Evolutionary conservation across 2,329 filamentous ascomycete species (phyloP).

Genomic region (Rasamsonia emersonii): DNA sequence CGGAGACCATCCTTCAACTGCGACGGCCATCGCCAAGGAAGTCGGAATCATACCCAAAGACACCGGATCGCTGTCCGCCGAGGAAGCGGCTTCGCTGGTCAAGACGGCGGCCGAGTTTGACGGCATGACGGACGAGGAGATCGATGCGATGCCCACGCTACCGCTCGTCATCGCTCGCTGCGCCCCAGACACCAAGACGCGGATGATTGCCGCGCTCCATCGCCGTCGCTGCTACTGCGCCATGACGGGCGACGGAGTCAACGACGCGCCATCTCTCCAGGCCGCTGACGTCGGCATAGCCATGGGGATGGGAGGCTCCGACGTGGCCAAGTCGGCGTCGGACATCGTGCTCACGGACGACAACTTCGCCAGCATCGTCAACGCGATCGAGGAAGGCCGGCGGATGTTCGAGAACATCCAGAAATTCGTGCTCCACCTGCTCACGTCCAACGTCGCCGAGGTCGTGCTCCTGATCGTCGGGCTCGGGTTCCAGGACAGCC

Average conservation of each 20-base stretch:
- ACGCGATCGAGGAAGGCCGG: slow-evolving; percentile 72
- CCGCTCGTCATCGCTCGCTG: slow-evolving; percentile 78
- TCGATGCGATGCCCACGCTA: slow-evolving; percentile 61
- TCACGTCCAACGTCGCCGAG: slow-evolving; percentile 75
- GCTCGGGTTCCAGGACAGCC: slow-evolving; percentile 66
- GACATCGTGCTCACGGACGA: slow-evolving; percentile 59
- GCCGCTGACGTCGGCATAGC: slow-evolving; percentile 78
- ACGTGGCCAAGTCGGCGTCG: slow-evolving; percentile 74
- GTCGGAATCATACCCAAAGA: slow-evolving; percentile 47
- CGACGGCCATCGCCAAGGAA: slow-evolving; percentile 48
- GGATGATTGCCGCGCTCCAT: slow-evolving; percentile 83
- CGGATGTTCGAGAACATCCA: slow-evolving; percentile 86
- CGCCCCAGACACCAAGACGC: slow-evolving; percentile 76
- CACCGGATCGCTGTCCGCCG: slow-evolving; percentile 34
- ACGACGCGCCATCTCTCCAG: slow-evolving; percentile 74
- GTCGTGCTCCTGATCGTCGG: slow-evolving; percentile 73
- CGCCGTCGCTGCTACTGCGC: slow-evolving; percentile 67
- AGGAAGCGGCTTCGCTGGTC: slow-evolving; percentile 42
- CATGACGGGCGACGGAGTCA: slow-evolving; percentile 85
- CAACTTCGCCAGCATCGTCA: slow-evolving; percentile 79
- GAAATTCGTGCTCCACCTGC: slow-evolving; percentile 72
- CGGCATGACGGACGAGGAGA: slow-evolving; percentile 42
- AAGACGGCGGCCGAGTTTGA: slow-evolving; percentile 52
- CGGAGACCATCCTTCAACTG: slow-evolving; percentile 50
- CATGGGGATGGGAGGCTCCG: slow-evolving; percentile 76